A percentile compares a stretch with the other conserved stretches of the same genome.
phyloP scores from a whole-genome alignment of 1,284 basidiomycete genomes.

The Peniophora sp. region DNA sequence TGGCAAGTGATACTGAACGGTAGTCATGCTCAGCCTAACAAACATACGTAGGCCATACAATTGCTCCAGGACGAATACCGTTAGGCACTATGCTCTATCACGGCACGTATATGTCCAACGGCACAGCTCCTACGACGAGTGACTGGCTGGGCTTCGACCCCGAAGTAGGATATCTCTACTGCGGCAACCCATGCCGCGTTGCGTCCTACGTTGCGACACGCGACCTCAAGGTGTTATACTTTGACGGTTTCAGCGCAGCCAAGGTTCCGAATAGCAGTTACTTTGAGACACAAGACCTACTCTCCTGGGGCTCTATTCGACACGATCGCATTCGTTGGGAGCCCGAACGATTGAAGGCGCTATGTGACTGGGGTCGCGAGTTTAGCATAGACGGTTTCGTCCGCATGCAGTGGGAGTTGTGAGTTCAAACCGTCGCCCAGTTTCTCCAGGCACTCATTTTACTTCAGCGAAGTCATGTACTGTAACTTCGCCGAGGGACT shows the following conservation, averaged over 20 bases:
- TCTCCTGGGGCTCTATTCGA: conserved; percentile 1
- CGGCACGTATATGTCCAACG: conserved; percentile 5
- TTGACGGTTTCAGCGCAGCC: conserved; percentile 7
- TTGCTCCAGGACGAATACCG: conserved; percentile 4
- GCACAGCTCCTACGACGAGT: conserved; percentile 1
- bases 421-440: conserved; percentile 10
- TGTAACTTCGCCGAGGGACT: conserved; percentile 37
- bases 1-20: conserved; percentile 18
- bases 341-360: background rate
- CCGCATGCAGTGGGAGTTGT: conserved; percentile 44
- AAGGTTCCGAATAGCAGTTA: conserved; percentile 11
- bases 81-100: conserved; percentile 10
- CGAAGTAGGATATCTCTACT: conserved; percentile 8
- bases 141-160: conserved; percentile 12
- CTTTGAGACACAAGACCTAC: conserved; percentile 6
- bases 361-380: conserved; percentile 4
- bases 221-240: conserved; percentile 6
- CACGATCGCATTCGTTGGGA: background rate
- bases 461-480: conserved; percentile 39
- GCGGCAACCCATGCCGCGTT: conserved; percentile 1
- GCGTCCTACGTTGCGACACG: conserved; percentile 2
- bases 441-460: background rate
- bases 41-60: conserved; percentile 5
- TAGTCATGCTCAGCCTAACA: background rate
- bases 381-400: conserved; percentile 5